phyloP scores from a whole-genome alignment of 805 yeast genomes.

The Starmera caribaea region DNA sequence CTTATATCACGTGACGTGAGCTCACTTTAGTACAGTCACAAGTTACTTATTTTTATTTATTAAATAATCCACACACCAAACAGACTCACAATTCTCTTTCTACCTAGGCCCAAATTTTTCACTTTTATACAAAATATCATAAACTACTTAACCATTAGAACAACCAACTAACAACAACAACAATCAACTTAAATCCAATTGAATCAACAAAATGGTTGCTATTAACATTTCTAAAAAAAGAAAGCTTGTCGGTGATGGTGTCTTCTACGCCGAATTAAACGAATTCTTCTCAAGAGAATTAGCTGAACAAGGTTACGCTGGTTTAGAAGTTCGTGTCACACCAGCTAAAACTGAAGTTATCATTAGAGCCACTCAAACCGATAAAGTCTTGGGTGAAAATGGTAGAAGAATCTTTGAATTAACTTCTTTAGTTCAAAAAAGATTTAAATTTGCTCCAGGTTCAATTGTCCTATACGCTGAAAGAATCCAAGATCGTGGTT shows the following conservation, averaged over 20 bases:
- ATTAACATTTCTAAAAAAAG: conserved; percentile 84
- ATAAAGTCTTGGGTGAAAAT: conserved; percentile 97
- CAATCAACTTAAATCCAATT: too few relatives aligned
- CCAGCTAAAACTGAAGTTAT: conserved; percentile 97
- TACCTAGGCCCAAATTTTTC: too few relatives aligned
- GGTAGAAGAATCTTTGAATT: conserved; percentile 99
- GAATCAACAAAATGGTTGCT: conserved; percentile 16
- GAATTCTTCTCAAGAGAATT: conserved; percentile 99
- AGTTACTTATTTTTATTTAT: too few relatives aligned
- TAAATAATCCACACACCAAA: too few relatives aligned
- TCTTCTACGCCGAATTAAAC: conserved; percentile 99
- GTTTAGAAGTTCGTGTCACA: conserved; percentile 98
- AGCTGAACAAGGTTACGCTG: conserved; percentile 99
- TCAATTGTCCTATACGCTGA: conserved; percentile 93
- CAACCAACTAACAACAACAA: too few relatives aligned
- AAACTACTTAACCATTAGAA: too few relatives aligned
- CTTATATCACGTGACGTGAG: too few relatives aligned
- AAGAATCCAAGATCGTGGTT: conserved; percentile 99
- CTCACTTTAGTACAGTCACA: too few relatives aligned
- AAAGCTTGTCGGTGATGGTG: conserved; percentile 99
- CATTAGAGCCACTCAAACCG: conserved; percentile 98
- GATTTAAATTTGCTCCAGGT: conserved; percentile 94
- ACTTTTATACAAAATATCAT: too few relatives aligned
- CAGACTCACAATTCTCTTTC: too few relatives aligned
- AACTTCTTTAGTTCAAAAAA: conserved; percentile 95